These are phyloP conservation scores for Aaosphaeria pasadenensis DNA, from an alignment of 2,329 filamentous ascomycete species.

Conservation along the genomic window DNA sequence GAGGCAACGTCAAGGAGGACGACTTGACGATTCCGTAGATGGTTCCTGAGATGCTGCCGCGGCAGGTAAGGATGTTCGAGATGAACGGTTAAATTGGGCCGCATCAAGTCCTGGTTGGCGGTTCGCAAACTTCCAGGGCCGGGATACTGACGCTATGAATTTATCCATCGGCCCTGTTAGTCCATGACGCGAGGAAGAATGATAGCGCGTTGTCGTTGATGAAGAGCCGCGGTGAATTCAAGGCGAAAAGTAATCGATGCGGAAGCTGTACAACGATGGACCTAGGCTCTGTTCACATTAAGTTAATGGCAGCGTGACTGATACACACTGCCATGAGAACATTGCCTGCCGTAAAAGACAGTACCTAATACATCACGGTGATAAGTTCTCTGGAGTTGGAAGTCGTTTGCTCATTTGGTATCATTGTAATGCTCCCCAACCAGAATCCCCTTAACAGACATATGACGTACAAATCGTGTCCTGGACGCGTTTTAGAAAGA, in stretches of 20 bases:
- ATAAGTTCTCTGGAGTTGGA: neutral
- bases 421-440: neutral
- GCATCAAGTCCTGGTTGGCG: slow-evolving; percentile 24
- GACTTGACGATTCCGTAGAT: neutral
- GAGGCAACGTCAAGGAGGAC: slow-evolving; percentile 6
- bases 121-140: slow-evolving; percentile 5
- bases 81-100: slow-evolving; percentile 31
- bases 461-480: too few relatives aligned
- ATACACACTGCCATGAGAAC: too few relatives aligned
- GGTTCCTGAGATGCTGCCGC: slow-evolving; percentile 16
- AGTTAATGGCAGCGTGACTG: too few relatives aligned
- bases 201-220: too few relatives aligned
- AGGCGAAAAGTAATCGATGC: too few relatives aligned
- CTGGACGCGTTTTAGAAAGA: too few relatives aligned
- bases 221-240: too few relatives aligned
- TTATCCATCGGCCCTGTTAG: slow-evolving; percentile 16
- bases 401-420: neutral
- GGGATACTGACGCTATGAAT: slow-evolving; percentile 3
- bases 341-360: too few relatives aligned
- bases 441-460: neutral
- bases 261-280: too few relatives aligned
- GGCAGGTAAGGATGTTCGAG: slow-evolving; percentile 20
- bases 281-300: too few relatives aligned
- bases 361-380: neutral
- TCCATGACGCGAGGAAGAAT: slow-evolving; percentile 2